Base-by-base conservation (phyloP, 2,329 filamentous ascomycete species). In the Pseudodiploospora longispora region DNA sequence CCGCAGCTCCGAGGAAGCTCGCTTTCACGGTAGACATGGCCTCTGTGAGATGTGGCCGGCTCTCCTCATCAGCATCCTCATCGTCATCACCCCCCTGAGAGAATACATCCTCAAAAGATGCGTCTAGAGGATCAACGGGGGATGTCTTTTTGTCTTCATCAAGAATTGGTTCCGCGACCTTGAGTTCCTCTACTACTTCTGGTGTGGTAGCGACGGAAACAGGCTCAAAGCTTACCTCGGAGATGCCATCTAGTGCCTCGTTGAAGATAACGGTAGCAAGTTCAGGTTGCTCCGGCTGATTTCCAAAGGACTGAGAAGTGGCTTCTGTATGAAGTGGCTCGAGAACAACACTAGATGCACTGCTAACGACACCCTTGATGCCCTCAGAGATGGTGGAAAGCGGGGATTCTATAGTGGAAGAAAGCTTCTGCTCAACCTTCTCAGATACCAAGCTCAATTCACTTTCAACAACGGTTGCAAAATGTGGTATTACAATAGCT, bases 1-100 rank as follows among this genome's bases (percentile, higher is more conserved):
- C 74, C 1, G 68, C 70, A 10, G 70, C 74, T 39, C 75, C 74
- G 31, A 78, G 67, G 34, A 74, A 61, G 6, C 64, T 71, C 4
- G 70, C 63, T 52, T 74, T 75, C 39, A 75, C 59, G 4, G 59
- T 52, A 3, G 60, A 46, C 1, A 63, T 60, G 1, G 62, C 57
- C 4, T 52, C 48, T 8, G 45, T 46, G 12, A 50, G 32, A n/a
- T 45, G 47, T 10, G 56, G 53, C 27, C 59, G 52, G n/a, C 57
- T 40, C 27, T 36, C 32, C 36, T 33, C 27, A 7, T 19, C 30
- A 27, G 51, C 10, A 55, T 51, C 30, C 40, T 63, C 55, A 35
- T 59, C 55, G 6, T 56, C 52, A 31, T 52, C 56, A 19, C 19
- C 19, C 19, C 19, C 19, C 19, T 19, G 19, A 19, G 19, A 19